These are phyloP conservation scores for Bipolaris bicolor DNA, from an alignment of 2,329 filamentous ascomycete species.

Conservation along the genomic window DNA sequence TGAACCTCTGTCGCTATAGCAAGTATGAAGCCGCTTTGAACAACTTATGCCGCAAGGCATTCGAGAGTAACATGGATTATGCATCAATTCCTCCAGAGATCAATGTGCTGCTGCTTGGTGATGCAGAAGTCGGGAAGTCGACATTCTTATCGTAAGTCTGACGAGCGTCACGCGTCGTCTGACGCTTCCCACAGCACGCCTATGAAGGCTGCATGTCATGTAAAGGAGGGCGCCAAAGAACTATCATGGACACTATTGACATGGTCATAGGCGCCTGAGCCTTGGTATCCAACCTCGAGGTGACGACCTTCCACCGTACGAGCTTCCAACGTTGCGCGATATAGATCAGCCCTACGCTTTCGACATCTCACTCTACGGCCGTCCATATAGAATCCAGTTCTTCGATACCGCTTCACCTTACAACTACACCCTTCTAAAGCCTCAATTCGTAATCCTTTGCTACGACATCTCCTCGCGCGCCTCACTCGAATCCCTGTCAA, in stretches of 20 bases:
- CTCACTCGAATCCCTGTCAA: constrained; percentile 57
- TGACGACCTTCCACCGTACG: constrained; percentile 41
- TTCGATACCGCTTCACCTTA: constrained; percentile 63
- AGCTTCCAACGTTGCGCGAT: constrained; percentile 57
- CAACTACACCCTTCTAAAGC: constrained; percentile 62
- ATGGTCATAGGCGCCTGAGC: constrained; percentile 35
- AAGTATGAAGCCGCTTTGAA: constrained; percentile 26
- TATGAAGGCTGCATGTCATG: background rate
- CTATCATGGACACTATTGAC: background rate
- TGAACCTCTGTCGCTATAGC: constrained; percentile 1
- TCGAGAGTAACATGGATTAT: constrained; percentile 27
- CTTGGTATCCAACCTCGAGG: constrained; percentile 37
- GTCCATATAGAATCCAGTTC: constrained; percentile 61
- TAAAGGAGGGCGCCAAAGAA: too few species aligned
- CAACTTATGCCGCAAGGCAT: constrained; percentile 3
- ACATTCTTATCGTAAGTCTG: constrained; percentile 65
- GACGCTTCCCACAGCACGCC: background rate
- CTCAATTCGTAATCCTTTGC: constrained; percentile 63
- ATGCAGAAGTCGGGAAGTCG: constrained; percentile 66
- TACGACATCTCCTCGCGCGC: constrained; percentile 63
- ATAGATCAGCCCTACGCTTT: constrained; percentile 65
- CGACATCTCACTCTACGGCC: constrained; percentile 63
- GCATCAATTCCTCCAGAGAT: constrained; percentile 26
- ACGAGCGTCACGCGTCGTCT: background rate
- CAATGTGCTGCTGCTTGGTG: constrained; percentile 63